Evolutionary conservation across 148 eudicot genomes (phyloP), one percentile per base, ranked within the genome.

Genomic region (Rhododendron molle): DNA sequence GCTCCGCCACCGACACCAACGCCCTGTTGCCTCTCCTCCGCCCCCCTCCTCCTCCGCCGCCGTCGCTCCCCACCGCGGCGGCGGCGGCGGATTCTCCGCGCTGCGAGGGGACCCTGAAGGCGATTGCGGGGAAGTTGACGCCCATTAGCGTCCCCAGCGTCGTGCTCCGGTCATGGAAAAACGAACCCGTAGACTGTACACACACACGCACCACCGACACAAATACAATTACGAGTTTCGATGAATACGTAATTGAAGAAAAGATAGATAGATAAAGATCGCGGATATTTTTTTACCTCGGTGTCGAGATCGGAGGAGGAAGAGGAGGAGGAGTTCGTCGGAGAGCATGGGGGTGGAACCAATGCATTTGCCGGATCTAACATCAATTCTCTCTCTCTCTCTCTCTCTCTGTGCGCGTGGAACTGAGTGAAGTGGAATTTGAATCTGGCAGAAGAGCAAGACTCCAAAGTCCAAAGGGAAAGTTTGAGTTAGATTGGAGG

Each of bases 271-370:
- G 0, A 18, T 6, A 56, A 1, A 20, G 65, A 20, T 54, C 20
- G 60, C 21, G 60, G 60, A 21, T 58, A 20, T 58, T 20, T 58
- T 20, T 20, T 34, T 81, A 89, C 91, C 91, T 92, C 91, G 14
- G 92, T 89, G 85, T 92, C 92, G 72, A 90, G 91, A 92, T 92
- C 93, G 76, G 94, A 90, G 13, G 92, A 90, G 47, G 94, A 92
- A 30, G 88, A 5, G 43, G 93, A 92, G 82, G 93, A 92, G 44
- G 23, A 67, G 72, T 67, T 83, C 0, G 91, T 90, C 36, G 92
- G 94, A 20, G 94, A 92, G 0, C 87, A 86, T 3, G 86, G 85
- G 3, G 83, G 91, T 3, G 86, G 91, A 54, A 87, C 43, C 65
- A 90, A 8, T 65, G 88, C 86, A 82, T 58, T 87, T 77, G 85